A percentile compares a stretch with the other conserved stretches of the same genome.
These are phyloP conservation scores for Talaromyces sp. DNA, from an alignment of 2,329 filamentous ascomycete species.

Conservation along the genomic window DNA sequence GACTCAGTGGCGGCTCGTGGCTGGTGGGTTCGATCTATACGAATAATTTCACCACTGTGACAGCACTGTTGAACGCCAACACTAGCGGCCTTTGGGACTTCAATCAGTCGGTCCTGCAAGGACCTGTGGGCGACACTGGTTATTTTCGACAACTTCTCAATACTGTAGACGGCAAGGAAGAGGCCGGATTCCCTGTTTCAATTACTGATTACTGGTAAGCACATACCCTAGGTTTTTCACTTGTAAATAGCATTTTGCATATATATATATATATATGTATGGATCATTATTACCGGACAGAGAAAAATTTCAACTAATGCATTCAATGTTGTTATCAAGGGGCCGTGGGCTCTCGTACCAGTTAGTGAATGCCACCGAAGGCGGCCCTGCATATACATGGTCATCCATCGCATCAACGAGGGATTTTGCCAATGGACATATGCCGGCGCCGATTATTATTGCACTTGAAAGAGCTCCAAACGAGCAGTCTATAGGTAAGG, in stretches of 20 bases:
- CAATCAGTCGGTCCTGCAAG: slow-evolving; percentile 60
- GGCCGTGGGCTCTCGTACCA: slow-evolving; percentile 80
- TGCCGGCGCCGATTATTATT: slow-evolving; percentile 72
- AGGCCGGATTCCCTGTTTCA: slow-evolving; percentile 66
- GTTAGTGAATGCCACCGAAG: slow-evolving; percentile 71
- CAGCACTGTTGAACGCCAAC: slow-evolving; percentile 51
- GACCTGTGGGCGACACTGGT: slow-evolving; percentile 52
- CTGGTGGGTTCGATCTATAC: slow-evolving; percentile 77
- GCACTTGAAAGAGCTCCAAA: slow-evolving; percentile 67
- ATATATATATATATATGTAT: too few species aligned
- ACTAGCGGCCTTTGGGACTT: slow-evolving; percentile 59
- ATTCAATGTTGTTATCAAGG: slow-evolving; percentile 29
- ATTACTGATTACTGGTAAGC: slow-evolving; percentile 79
- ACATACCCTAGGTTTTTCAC: slow-evolving; percentile 6
- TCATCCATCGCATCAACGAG: slow-evolving; percentile 69
- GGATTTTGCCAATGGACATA: slow-evolving; percentile 61
- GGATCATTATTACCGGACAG: too few species aligned
- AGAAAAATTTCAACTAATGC: neutral
- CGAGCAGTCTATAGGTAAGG: slow-evolving; percentile 57
- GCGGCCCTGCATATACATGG: slow-evolving; percentile 77
- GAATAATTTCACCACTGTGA: slow-evolving; percentile 73
- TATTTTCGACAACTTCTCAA: slow-evolving; percentile 64
- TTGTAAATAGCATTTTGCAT: too few species aligned
- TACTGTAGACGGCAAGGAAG: slow-evolving; percentile 59
- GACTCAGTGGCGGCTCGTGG: slow-evolving; percentile 81